A percentile compares a stretch with the other conserved stretches of the same genome.
These are phyloP conservation scores for Orbilia brochopaga DNA, from an alignment of 2,329 filamentous ascomycete species.

Conservation along the genomic window DNA sequence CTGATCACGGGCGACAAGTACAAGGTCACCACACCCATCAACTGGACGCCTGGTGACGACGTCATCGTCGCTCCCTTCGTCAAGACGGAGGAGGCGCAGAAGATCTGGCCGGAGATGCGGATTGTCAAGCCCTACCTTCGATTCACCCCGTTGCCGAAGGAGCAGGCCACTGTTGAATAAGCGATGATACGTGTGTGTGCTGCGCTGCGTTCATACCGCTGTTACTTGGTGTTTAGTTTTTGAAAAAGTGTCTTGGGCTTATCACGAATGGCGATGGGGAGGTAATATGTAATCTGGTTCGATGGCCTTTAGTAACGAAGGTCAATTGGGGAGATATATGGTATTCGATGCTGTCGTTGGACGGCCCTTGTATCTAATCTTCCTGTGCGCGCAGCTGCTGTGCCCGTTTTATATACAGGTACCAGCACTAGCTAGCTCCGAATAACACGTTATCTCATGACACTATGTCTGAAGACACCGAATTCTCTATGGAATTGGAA, in stretches of 20 bases:
- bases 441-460: too few species aligned
- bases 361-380: too few species aligned
- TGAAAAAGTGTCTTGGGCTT: too few species aligned
- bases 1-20: slow-evolving; percentile 68
- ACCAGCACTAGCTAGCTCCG: too few species aligned
- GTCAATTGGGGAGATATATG: not conserved
- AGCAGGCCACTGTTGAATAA: slow-evolving; percentile 62
- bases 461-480: too few species aligned
- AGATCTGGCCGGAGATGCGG: slow-evolving; percentile 67
- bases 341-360: too few species aligned
- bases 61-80: slow-evolving; percentile 68
- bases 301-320: not conserved
- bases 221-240: too few species aligned
- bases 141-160: slow-evolving; percentile 67
- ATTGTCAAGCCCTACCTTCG: slow-evolving; percentile 69
- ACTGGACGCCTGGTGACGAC: slow-evolving; percentile 60
- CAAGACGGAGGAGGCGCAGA: slow-evolving; percentile 67
- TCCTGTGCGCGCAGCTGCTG: too few species aligned
- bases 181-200: not conserved
- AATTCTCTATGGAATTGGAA: too few species aligned
- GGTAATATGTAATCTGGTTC: slow-evolving; percentile 5
- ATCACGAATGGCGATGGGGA: not conserved
- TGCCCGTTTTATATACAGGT: too few species aligned
- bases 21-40: slow-evolving; percentile 67
- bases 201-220: too few species aligned